These are phyloP conservation scores for Oxytropis ochrocephala DNA, from an alignment of 306 rosid species.

Conservation along the genomic window DNA sequence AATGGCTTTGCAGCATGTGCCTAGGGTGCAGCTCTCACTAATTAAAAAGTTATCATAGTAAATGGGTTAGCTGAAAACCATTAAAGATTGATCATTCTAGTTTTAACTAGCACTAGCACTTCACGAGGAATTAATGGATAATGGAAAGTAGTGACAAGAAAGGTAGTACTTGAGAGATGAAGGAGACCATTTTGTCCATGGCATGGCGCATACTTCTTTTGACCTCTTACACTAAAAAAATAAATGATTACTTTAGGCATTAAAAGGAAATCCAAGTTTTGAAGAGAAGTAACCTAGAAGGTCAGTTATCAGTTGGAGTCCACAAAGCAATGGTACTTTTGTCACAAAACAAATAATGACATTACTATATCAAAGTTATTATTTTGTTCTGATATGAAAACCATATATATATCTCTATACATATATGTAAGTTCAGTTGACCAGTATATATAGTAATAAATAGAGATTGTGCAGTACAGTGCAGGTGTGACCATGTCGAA, in stretches of 20 bases:
- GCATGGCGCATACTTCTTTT: conserved; percentile 34
- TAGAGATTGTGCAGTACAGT: neutral
- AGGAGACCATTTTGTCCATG: conserved; percentile 8
- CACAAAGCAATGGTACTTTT: neutral
- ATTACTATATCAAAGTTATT: conserved; percentile 11
- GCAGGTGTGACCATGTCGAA: conserved; percentile 39
- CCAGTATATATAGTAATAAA: neutral
- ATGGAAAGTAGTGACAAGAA: conserved; percentile 27
- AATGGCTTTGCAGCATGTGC: no score
- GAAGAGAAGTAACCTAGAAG: conserved; percentile 32
- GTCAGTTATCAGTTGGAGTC: neutral
- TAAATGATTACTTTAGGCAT: conserved; percentile 25
- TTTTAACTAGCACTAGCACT: neutral
- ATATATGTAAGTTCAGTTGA: no score
- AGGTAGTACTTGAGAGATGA: neutral
- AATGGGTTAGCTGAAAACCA: neutral
- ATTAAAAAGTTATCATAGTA: no score
- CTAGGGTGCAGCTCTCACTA: no score
- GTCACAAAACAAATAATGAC: neutral
- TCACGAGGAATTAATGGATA: neutral
- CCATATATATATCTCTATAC: neutral
- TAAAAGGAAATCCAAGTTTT: neutral
- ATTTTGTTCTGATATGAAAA: conserved; percentile 15
- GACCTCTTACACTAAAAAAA: conserved; percentile 21
- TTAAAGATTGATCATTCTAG: neutral